These are phyloP conservation scores for Kodamaea arcana DNA, from an alignment of 1,139 yeast species.

Conservation along the genomic window DNA sequence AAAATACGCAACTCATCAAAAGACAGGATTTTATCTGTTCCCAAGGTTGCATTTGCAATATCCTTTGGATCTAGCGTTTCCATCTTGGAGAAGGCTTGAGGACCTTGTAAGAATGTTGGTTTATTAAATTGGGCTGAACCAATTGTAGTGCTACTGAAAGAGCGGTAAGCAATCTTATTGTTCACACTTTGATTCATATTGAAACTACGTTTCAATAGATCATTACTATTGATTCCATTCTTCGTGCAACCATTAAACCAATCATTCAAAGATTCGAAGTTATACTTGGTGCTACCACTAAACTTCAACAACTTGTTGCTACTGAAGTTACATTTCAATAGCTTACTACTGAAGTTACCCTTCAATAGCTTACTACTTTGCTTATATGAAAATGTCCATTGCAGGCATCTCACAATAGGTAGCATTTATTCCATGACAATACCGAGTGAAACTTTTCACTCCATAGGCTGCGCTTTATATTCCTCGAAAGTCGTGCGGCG, in stretches of 20 bases:
- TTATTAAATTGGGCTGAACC: not conserved
- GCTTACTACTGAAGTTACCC: no score
- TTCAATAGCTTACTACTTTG: no score
- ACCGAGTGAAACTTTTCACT: not conserved
- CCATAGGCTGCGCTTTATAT: not conserved
- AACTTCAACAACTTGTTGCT: no score
- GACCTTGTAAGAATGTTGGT: constrained; percentile 6
- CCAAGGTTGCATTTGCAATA: constrained; percentile 16
- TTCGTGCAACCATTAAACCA: no score
- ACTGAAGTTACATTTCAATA: no score
- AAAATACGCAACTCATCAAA: constrained; percentile 65
- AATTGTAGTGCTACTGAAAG: not conserved
- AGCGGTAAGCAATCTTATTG: no score
- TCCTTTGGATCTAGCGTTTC: constrained; percentile 8
- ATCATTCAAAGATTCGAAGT: no score
- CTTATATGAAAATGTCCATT: no score
- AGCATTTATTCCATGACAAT: not conserved
- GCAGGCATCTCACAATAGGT: not conserved
- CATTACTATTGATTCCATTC: no score
- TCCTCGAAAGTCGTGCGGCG: not conserved
- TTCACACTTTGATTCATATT: no score
- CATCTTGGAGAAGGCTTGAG: constrained; percentile 7
- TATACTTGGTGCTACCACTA: no score
- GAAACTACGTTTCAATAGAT: no score
- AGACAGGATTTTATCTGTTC: constrained; percentile 37